These are phyloP conservation scores for Cubamyces lactineus DNA, from an alignment of 768 basidiomycete genomes.

Conservation along the genomic window DNA sequence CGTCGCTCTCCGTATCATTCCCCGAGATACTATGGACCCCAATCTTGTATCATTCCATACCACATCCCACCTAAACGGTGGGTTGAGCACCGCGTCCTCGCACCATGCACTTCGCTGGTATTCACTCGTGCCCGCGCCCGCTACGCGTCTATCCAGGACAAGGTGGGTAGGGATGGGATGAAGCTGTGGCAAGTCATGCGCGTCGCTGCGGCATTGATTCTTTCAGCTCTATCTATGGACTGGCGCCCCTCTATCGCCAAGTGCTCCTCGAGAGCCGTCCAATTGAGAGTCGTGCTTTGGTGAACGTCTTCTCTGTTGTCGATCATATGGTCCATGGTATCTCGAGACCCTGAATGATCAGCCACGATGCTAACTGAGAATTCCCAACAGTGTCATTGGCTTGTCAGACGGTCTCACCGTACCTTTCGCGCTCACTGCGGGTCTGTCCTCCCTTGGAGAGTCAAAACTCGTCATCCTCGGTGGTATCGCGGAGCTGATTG, in stretches of 20 bases:
- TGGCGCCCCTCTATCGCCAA: not conserved
- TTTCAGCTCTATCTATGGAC: not conserved
- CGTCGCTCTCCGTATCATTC: slow-evolving; percentile 35
- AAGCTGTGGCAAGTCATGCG: not conserved
- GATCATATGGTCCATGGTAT: slow-evolving; percentile 9
- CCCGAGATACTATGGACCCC: not conserved
- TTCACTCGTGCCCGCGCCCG: not conserved
- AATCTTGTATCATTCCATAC: not conserved
- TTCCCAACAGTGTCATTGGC: slow-evolving; percentile 71
- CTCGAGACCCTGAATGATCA: slow-evolving; percentile 7
- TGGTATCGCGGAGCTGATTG: slow-evolving; percentile 94
- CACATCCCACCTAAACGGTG: no score
- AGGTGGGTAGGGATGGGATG: not conserved
- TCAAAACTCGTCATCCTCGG: slow-evolving; percentile 92
- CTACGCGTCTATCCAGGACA: not conserved
- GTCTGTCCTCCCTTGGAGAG: slow-evolving; percentile 85
- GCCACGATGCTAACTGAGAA: slow-evolving; percentile 7
- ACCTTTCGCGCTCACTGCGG: slow-evolving; percentile 89
- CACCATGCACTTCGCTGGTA: not conserved
- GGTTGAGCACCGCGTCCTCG: no score
- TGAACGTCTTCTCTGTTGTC: not conserved
- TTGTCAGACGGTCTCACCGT: slow-evolving; percentile 90
- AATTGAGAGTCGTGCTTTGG: not conserved
- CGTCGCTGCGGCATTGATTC: slow-evolving; percentile 2
- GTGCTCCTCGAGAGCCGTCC: not conserved